Evolutionary conservation across 352 stramenopile genomes (phyloP), one percentile per base, ranked within the genome.

Genomic region (Saprolegnia diclina): DNA sequence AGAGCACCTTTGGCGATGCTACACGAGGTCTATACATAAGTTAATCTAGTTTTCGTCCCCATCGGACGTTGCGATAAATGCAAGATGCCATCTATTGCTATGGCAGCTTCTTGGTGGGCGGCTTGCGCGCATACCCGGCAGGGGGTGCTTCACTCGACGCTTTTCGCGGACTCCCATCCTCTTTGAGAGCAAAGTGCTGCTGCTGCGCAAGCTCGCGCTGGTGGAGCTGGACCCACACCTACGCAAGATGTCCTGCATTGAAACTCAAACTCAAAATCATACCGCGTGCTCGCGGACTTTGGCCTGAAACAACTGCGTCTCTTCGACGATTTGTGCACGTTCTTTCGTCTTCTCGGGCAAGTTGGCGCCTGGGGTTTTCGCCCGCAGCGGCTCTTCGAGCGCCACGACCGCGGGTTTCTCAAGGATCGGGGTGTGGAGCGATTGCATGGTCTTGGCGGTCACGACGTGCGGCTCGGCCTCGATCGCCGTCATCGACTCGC

Each of bases 301-400:
- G 50, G 62, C 19, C 57, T 67, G 62, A 40, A 67, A 67, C 42
- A 55, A 40, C 50, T 67, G 62, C 13, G 62, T 29, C 57, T 67
- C 62, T 18, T 67, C 62, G 7, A 67, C 26, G 16, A 67, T 61
- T 50, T 57, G 40, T 0, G 62, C 62, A 22, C 62, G 62, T 19
- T 67, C 62, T 35, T 67, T 67, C 5, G 62, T 67, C 40, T 67
- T 67, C 21, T 67, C 40, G 10, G 62, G 62, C 22, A 67, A 35
- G 29, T 35, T 35, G 29, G 29, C 29, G 29, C 29, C 29, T 35
- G 29, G 29, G 2, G 29, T 35, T 5, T 35, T 35, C 2, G 29
- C 5, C 5, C 2, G 29, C 29, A 35, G 29, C 5, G 29, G 29
- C 29, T 2, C 29, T 35, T 35, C 29, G 29, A 35, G 29, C 5